phyloP scores from a whole-genome alignment of 805 yeast species.

The Metschnikowia reukaufii region DNA sequence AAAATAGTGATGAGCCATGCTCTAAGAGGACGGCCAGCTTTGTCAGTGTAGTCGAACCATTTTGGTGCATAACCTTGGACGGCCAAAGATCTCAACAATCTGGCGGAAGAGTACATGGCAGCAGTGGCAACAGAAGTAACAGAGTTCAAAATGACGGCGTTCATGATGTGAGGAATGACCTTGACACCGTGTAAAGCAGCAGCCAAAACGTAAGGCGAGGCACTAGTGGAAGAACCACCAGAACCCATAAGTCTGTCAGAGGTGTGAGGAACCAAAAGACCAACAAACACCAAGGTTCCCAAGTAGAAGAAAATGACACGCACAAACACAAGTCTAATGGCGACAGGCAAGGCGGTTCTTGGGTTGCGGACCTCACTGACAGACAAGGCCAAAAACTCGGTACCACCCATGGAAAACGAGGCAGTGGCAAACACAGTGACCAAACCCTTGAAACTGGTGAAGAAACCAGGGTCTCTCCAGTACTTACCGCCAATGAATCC shows the following conservation, averaged over 20 bases:
- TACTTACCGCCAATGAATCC: constrained; percentile 43
- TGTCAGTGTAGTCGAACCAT: constrained; percentile 30
- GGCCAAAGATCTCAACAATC: constrained; percentile 29
- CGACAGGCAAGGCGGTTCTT: constrained; percentile 38
- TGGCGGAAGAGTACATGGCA: constrained; percentile 30
- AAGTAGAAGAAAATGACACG: constrained; percentile 39
- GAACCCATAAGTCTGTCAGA: constrained; percentile 37
- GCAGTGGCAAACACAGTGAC: constrained; percentile 41
- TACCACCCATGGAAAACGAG: constrained; percentile 42
- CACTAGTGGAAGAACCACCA: constrained; percentile 28
- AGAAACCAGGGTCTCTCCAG: constrained; percentile 43
- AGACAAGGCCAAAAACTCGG: constrained; percentile 41
- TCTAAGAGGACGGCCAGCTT: constrained; percentile 29
- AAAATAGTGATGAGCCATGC: constrained; percentile 27
- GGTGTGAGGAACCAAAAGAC: constrained; percentile 39
- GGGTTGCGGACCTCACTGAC: constrained; percentile 43
- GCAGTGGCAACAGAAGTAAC: constrained; percentile 34
- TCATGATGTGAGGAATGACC: constrained; percentile 32
- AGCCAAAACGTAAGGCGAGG: constrained; percentile 32
- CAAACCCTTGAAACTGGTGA: constrained; percentile 41
- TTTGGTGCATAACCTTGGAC: constrained; percentile 30
- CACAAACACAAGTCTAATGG: constrained; percentile 42
- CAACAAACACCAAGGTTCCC: constrained; percentile 39
- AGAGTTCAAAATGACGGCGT: constrained; percentile 33
- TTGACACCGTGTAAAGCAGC: constrained; percentile 28